A percentile compares a stretch with the other conserved stretches of the same genome.
Conservation (phyloP, 352 stramenopile species). For the Globisporangium yorkense region DNA sequence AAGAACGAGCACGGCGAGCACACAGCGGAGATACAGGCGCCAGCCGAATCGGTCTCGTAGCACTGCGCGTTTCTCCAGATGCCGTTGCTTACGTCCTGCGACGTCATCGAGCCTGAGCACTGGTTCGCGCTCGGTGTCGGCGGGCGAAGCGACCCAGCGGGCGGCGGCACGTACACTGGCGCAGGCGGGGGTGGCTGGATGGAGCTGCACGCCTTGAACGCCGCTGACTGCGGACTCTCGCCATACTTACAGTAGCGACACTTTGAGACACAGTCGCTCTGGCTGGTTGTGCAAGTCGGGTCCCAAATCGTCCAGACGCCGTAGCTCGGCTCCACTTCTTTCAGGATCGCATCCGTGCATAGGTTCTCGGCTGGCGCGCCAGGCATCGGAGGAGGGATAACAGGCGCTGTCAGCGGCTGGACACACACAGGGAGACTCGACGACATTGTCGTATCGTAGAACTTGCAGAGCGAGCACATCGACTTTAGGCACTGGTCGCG, state of each 20-base stretch:
- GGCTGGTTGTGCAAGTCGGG: conserved; percentile 1
- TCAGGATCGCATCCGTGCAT: conserved; percentile 7
- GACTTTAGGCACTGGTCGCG: conserved; percentile 4
- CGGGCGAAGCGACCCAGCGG: neutral
- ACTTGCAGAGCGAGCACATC: conserved; percentile 10
- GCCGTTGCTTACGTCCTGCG: conserved; percentile 1
- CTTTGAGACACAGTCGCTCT: conserved; percentile 7
- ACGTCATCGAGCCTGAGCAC: conserved; percentile 3
- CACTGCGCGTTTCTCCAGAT: conserved; percentile 12
- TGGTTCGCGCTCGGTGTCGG: conserved; percentile 4
- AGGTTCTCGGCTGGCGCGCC: conserved; percentile 4
- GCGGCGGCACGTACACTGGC: conserved; percentile 1
- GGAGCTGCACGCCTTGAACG: conserved; percentile 8
- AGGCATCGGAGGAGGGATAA: neutral
- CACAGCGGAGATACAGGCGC: conserved; percentile 4
- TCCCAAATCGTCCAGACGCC: conserved; percentile 14
- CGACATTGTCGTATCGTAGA: conserved; percentile 3
- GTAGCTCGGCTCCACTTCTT: neutral
- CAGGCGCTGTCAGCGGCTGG: neutral
- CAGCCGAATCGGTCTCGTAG: conserved; percentile 1
- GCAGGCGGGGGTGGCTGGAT: conserved; percentile 1
- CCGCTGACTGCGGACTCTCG: neutral
- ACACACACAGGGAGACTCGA: conserved; percentile 3
- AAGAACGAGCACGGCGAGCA: conserved; percentile 13
- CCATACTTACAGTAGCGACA: conserved; percentile 13